Percentiles rank a stretch among this genome's conserved stretches.
phyloP scores from a whole-genome alignment of 176 grass and related monocot genomes.

The barley (Hordeum vulgare) region MorexV3_pseudomolecules_assembly NC_058523.1:543847583-543848082 shows the following conservation, averaged over 20 bases:
- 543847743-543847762: constrained; percentile 85
- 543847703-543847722: constrained; percentile 88
- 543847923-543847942: background rate
- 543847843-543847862: constrained; percentile 76
- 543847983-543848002: background rate
- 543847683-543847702: constrained; percentile 89
- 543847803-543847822: constrained; percentile 99
- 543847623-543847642: constrained; percentile 1
- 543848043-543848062: background rate
- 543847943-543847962: background rate
- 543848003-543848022: background rate
- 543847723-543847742: constrained; percentile 81
- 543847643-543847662: constrained; percentile 7
- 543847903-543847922: constrained; percentile 2
- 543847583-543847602: constrained; percentile 46
- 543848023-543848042: background rate
- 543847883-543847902: constrained; percentile 48
- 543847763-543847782: constrained; percentile 96
- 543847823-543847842: constrained; percentile 65
- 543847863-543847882: constrained; percentile 60
- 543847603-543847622: constrained; percentile 40
- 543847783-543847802: constrained; percentile 73
- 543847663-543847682: constrained; percentile 47
- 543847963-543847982: background rate
- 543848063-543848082: background rate